Evolutionary conservation across 1,284 basidiomycete genomes (phyloP).

Genomic region (Rhodotorula mucilaginosa): DNA sequence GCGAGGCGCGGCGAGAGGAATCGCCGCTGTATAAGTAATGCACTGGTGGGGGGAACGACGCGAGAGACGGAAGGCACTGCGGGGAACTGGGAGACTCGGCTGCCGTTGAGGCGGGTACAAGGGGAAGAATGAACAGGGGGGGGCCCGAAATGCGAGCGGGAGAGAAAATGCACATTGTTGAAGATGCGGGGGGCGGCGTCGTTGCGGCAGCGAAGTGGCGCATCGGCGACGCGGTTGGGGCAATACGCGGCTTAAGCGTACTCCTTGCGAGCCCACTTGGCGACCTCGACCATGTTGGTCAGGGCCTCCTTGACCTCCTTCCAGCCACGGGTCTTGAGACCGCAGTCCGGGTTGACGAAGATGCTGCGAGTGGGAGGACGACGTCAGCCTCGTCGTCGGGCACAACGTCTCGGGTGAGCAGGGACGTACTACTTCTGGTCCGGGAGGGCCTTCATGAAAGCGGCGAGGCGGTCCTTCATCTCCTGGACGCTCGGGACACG

Average conservation of each 20-base stretch:
- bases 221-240: not conserved
- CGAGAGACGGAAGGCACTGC: not conserved
- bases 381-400: not conserved
- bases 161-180: not conserved
- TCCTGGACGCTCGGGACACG: constrained; percentile 92
- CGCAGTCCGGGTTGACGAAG: constrained; percentile 88
- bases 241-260: constrained; percentile 11
- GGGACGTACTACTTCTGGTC: constrained; percentile 27
- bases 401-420: not conserved
- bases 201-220: not conserved
- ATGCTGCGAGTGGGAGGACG: constrained; percentile 5
- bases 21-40: constrained; percentile 9
- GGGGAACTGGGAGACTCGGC: not conserved
- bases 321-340: constrained; percentile 72
- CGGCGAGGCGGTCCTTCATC: constrained; percentile 87
- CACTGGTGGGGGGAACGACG: not conserved
- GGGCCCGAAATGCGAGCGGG: constrained; percentile 17
- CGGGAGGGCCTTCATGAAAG: constrained; percentile 56
- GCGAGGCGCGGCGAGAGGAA: constrained; percentile 26
- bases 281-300: constrained; percentile 70
- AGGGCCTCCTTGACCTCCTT: constrained; percentile 88
- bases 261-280: constrained; percentile 40
- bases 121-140: constrained; percentile 1
- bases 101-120: constrained; percentile 23
- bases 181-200: too few species aligned